phyloP scores from a whole-genome alignment of 306 rosid genomes.

The Spatholobus suberectus region DNA sequence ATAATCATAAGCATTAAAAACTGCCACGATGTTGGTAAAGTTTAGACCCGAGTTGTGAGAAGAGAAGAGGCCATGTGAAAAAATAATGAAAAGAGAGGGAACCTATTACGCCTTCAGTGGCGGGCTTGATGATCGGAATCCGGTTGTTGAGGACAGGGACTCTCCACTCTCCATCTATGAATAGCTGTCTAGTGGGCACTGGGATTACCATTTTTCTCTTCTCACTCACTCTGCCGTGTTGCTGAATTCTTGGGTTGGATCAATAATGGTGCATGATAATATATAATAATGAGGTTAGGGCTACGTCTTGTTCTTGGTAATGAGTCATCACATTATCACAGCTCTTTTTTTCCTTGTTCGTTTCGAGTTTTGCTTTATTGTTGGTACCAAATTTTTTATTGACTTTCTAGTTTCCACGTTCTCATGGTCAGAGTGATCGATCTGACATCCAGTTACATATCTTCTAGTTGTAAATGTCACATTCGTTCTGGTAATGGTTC shows the following conservation, averaged over 20 bases:
- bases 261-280: not conserved
- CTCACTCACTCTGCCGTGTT: not conserved
- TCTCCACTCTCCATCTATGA: slow-evolving; percentile 80
- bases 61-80: not conserved
- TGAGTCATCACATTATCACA: not conserved
- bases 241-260: not conserved
- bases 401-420: not conserved
- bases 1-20: not conserved
- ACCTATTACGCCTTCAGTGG: slow-evolving; percentile 69
- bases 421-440: not conserved
- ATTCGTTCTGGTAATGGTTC: not conserved
- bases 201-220: slow-evolving; percentile 58
- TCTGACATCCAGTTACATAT: too few relatives aligned
- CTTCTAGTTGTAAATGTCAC: not conserved
- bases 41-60: not conserved
- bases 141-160: slow-evolving; percentile 69
- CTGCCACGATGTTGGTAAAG: not conserved
- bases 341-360: not conserved
- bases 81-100: not conserved
- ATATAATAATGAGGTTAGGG: not conserved
- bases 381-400: not conserved
- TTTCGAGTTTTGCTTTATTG: not conserved
- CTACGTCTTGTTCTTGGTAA: not conserved
- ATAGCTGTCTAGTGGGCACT: slow-evolving; percentile 63
- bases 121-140: slow-evolving; percentile 73